A percentile compares a stretch with the other conserved stretches of the same genome.
phyloP scores from a whole-genome alignment of 176 grass and related monocot species.

The Aechmea fasciata region DNA sequence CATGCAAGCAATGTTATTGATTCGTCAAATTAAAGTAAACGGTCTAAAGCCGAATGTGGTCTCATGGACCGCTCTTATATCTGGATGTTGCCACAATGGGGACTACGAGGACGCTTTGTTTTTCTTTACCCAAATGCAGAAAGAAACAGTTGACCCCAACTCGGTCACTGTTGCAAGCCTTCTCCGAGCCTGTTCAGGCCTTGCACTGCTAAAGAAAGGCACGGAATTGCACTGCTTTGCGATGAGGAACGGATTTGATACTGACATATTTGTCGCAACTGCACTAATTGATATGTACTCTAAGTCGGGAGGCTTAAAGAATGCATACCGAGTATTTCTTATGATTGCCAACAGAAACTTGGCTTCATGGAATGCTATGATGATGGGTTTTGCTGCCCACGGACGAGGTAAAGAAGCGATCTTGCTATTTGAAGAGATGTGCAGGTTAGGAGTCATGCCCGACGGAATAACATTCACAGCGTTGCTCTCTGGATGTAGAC shows the following conservation, averaged over 20 bases:
- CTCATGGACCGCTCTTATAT: slow-evolving; percentile 67
- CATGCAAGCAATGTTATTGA: slow-evolving; percentile 50
- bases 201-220: slow-evolving; percentile 56
- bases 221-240: slow-evolving; percentile 61
- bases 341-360: slow-evolving; percentile 47
- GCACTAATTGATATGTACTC: slow-evolving; percentile 67
- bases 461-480: slow-evolving; percentile 75
- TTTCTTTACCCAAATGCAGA: slow-evolving; percentile 60
- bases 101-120: slow-evolving; percentile 41
- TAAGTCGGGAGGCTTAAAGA: slow-evolving; percentile 44
- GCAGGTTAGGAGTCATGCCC: slow-evolving; percentile 36
- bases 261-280: slow-evolving; percentile 41
- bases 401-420: slow-evolving; percentile 41
- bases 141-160: slow-evolving; percentile 46
- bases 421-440: slow-evolving; percentile 52
- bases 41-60: slow-evolving; percentile 52
- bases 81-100: slow-evolving; percentile 53
- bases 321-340: slow-evolving; percentile 35
- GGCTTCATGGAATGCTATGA: slow-evolving; percentile 69
- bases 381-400: slow-evolving; percentile 52
- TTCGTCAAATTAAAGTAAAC: slow-evolving; percentile 51
- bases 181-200: slow-evolving; percentile 48
- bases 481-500: slow-evolving; percentile 65
- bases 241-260: slow-evolving; percentile 31
- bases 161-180: slow-evolving; percentile 39